Evolutionary conservation across 2,329 filamentous ascomycete genomes (phyloP).

Genomic region (Ophiostoma pallidulum): DNA sequence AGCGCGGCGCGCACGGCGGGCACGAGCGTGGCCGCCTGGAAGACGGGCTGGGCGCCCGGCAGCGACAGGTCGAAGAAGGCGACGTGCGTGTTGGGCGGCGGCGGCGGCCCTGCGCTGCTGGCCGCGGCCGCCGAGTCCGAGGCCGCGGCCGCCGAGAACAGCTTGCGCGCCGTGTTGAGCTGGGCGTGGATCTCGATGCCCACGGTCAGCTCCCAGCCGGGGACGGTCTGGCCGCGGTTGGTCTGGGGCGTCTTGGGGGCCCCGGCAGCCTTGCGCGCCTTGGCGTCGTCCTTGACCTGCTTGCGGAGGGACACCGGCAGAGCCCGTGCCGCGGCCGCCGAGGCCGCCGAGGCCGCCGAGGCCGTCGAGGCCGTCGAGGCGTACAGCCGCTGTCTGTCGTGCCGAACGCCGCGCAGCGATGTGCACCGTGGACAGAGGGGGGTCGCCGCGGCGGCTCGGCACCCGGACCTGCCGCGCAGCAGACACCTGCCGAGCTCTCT

Average conservation of each 20-base stretch:
- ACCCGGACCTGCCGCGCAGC: background rate
- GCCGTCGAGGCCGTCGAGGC: background rate
- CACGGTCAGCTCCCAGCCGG: slow-evolving; percentile 85
- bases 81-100: slow-evolving; percentile 77
- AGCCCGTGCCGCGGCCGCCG: background rate
- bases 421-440: background rate
- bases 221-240: slow-evolving; percentile 40
- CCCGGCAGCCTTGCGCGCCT: slow-evolving; percentile 34
- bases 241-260: slow-evolving; percentile 29
- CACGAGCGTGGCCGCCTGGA: slow-evolving; percentile 73
- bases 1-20: slow-evolving; percentile 86
- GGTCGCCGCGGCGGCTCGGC: background rate
- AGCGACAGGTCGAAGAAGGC: slow-evolving; percentile 82
- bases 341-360: background rate
- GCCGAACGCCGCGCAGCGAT: background rate
- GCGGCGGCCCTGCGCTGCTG: slow-evolving; percentile 48
- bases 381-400: no score
- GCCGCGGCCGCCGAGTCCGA: slow-evolving; percentile 25
- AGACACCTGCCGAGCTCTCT: background rate
- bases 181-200: slow-evolving; percentile 97
- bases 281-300: slow-evolving; percentile 59
- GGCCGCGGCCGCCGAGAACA: slow-evolving; percentile 64
- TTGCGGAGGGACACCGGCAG: slow-evolving; percentile 54
- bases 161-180: slow-evolving; percentile 77
- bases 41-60: slow-evolving; percentile 78